These are phyloP conservation scores for Sechiopsis laciniata DNA, from an alignment of 306 rosid species.

Conservation along the genomic window DNA sequence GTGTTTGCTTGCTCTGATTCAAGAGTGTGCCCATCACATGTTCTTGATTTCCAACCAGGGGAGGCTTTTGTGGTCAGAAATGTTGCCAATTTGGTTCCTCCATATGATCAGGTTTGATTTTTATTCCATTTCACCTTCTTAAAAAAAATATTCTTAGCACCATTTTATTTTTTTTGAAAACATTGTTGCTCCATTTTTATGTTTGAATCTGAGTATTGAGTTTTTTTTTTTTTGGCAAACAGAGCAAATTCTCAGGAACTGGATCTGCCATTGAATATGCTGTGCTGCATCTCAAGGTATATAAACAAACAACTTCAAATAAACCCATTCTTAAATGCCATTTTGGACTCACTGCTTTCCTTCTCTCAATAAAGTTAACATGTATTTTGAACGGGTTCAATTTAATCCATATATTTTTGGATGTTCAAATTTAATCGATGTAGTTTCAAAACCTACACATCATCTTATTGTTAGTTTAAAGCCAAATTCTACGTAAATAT, in stretches of 20 bases:
- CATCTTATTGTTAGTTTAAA: not conserved
- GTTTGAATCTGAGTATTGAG: not conserved
- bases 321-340: no score
- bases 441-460: not conserved
- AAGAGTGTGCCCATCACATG: conserved; percentile 95
- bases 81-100: conserved; percentile 94
- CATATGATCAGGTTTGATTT: conserved; percentile 52
- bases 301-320: not conserved
- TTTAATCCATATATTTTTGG: no score
- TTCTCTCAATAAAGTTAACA: no score
- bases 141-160: not conserved
- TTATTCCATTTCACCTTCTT: not conserved
- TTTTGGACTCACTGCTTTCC: no score
- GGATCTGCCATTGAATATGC: conserved; percentile 91
- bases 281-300: conserved; percentile 85
- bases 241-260: conserved; percentile 55
- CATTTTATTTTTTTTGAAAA: not conserved
- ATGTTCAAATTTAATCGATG: no score
- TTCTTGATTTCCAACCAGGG: conserved; percentile 88
- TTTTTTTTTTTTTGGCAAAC: conserved; percentile 9
- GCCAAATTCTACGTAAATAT: no score
- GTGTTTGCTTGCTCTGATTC: conserved; percentile 98
- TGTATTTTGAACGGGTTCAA: no score
- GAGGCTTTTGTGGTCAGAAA: conserved; percentile 96
- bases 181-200: no score